phyloP scores from a whole-genome alignment of 1,139 yeast genomes.

The Hyphopichia buzzinii region DNA sequence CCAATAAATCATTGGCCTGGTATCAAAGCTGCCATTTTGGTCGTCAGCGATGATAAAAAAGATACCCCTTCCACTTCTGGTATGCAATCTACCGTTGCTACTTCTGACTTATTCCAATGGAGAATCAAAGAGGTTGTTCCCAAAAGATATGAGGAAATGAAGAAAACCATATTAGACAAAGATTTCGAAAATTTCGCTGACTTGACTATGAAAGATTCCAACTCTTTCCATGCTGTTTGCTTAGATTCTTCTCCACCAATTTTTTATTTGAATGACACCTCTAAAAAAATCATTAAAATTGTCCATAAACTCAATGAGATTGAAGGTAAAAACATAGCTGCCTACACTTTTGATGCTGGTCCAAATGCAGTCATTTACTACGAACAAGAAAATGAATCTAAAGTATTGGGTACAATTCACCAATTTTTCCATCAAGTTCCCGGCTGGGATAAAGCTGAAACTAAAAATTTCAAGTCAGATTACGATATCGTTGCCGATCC shows the following conservation, averaged over 20 bases:
- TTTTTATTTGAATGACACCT: constrained; percentile 92
- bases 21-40: constrained; percentile 88
- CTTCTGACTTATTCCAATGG: constrained; percentile 80
- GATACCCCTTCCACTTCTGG: constrained; percentile 95
- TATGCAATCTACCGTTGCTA: constrained; percentile 90
- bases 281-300: constrained; percentile 79
- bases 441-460: constrained; percentile 64
- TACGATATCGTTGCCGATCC: constrained; percentile 43
- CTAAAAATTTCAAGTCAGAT: constrained; percentile 28
- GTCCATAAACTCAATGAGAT: constrained; percentile 73
- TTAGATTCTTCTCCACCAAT: constrained; percentile 95
- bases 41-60: constrained; percentile 88
- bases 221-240: constrained; percentile 96
- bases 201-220: constrained; percentile 93
- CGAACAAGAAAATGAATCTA: constrained; percentile 65
- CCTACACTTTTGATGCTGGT: constrained; percentile 98
- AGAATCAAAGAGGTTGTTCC: constrained; percentile 85
- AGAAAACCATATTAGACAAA: constrained; percentile 61
- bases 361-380: constrained; percentile 97
- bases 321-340: constrained; percentile 72
- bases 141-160: constrained; percentile 77
- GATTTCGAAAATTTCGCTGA: constrained; percentile 82
- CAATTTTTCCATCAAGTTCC: constrained; percentile 51
- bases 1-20: constrained; percentile 85
- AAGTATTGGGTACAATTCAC: constrained; percentile 61